Conservation (phyloP, 805 yeast genomes). For the Candida anglica region DNA sequence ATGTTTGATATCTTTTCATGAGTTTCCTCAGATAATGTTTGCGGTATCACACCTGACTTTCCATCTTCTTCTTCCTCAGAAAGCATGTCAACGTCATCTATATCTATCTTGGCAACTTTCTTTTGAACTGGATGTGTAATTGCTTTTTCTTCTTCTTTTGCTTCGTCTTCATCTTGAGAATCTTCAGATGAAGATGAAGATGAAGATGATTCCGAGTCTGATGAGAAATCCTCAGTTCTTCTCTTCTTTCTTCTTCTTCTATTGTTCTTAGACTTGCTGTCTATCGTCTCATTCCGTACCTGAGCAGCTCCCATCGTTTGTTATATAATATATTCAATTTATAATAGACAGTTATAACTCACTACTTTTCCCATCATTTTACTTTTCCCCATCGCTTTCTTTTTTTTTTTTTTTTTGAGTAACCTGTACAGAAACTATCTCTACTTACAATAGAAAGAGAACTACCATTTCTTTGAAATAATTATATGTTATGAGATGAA, state of each 20-base stretch:
- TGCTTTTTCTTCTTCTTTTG: conserved; percentile 9
- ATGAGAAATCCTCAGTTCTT: conserved; percentile 62
- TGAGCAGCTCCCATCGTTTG: conserved; percentile 2
- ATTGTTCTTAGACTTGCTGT: conserved; percentile 10
- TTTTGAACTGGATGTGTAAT: conserved; percentile 10
- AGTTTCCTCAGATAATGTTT: conserved; percentile 14
- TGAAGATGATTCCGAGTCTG: conserved; percentile 4
- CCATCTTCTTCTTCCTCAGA: conserved; percentile 18
- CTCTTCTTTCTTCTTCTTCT: conserved; percentile 71
- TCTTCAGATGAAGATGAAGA: conserved; percentile 9
- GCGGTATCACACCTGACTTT: conserved; percentile 11
- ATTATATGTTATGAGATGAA: too few relatives aligned
- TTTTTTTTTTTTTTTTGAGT: too few relatives aligned
- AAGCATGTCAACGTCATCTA: conserved; percentile 28
- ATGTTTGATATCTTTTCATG: conserved; percentile 17
- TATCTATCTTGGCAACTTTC: conserved; percentile 10
- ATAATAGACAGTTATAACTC: too few relatives aligned
- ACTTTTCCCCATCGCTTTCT: too few relatives aligned
- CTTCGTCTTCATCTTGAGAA: too few relatives aligned
- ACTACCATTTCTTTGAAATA: too few relatives aligned
- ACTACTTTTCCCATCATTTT: too few relatives aligned
- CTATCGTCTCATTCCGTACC: not conserved
- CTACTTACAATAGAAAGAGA: too few relatives aligned
- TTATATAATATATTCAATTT: too few relatives aligned
- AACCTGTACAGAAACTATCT: too few relatives aligned